Evolutionary conservation across 2,329 filamentous ascomycete genomes (phyloP).

Genomic region (Aspergillus calidoustus): DNA sequence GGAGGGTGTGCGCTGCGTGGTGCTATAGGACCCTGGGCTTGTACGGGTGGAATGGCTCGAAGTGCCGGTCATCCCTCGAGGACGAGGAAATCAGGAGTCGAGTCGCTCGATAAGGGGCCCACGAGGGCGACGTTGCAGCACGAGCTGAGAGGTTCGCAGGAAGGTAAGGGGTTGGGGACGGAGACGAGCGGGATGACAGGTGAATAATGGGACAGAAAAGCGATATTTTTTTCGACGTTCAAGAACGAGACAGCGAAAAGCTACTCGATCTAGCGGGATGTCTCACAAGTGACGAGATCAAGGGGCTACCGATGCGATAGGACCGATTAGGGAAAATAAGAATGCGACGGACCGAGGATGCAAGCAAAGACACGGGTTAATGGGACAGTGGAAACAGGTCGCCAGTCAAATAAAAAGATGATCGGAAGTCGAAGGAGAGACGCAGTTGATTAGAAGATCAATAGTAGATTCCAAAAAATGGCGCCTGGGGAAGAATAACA

Average conservation of each 20-base stretch:
- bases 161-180: constrained; percentile 22
- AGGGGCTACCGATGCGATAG: constrained; percentile 19
- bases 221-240: neutral
- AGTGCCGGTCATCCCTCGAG: constrained; percentile 48
- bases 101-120: constrained; percentile 22
- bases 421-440: constrained; percentile 18
- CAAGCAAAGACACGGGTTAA: constrained; percentile 22
- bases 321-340: constrained; percentile 15
- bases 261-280: constrained; percentile 8
- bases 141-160: constrained; percentile 15
- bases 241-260: constrained; percentile 5
- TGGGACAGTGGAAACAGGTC: constrained; percentile 16
- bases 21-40: constrained; percentile 47
- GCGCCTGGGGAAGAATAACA: constrained; percentile 15
- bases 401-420: constrained; percentile 15
- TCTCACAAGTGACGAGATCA: constrained; percentile 15
- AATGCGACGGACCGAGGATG: constrained; percentile 28
- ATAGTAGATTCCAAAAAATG: constrained; percentile 24
- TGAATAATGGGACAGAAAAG: constrained; percentile 7
- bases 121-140: constrained; percentile 20
- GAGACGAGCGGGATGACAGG: constrained; percentile 21
- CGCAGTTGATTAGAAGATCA: constrained; percentile 10
- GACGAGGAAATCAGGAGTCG: constrained; percentile 17
- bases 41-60: constrained; percentile 48
- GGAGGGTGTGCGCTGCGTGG: constrained; percentile 44